phyloP scores from a whole-genome alignment of 2,329 filamentous ascomycete genomes.

The Rhexocercosporidium sp. region DNA sequence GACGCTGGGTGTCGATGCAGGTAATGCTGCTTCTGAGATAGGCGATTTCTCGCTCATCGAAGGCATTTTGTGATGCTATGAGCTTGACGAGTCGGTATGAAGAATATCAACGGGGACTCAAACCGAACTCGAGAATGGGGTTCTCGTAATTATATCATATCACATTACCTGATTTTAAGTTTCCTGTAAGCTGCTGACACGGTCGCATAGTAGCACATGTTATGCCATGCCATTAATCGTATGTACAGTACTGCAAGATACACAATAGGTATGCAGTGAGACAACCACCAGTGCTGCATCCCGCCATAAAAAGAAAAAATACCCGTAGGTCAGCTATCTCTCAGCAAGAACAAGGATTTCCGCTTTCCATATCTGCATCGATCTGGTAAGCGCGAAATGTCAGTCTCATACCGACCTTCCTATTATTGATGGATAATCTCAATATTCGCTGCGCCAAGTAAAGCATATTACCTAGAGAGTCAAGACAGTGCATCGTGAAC shows the following conservation, averaged over 20 bases:
- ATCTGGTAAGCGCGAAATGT: neutral
- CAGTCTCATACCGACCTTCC: neutral
- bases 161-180: too few relatives aligned
- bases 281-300: neutral
- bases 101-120: neutral
- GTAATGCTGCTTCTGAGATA: neutral
- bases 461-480: neutral
- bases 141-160: too few relatives aligned
- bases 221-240: too few relatives aligned
- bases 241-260: neutral
- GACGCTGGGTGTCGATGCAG: neutral
- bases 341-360: neutral
- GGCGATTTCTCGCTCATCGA: neutral
- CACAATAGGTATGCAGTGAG: neutral
- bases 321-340: neutral
- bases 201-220: too few relatives aligned
- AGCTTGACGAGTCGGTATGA: neutral
- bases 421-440: neutral
- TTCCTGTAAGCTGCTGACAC: too few relatives aligned
- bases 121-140: neutral
- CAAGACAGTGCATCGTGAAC: neutral
- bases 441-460: neutral
- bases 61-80: neutral
- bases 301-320: neutral
- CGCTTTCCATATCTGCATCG: neutral